A percentile compares a stretch with the other conserved stretches of the same genome.
phyloP scores from a whole-genome alignment of 2,329 filamentous ascomycete species.

The Colletotrichum destructivum region DNA sequence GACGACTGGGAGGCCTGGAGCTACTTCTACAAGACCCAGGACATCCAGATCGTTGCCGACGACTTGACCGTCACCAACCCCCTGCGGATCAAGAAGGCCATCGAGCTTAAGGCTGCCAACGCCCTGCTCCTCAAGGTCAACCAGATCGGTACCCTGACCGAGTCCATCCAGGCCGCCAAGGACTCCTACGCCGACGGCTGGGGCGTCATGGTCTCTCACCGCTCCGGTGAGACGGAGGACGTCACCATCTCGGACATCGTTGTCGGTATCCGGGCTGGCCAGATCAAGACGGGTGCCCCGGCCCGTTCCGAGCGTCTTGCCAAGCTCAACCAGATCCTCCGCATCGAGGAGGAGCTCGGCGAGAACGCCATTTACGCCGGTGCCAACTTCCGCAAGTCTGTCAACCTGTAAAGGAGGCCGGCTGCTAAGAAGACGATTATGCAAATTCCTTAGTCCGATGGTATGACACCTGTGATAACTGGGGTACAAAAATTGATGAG shows the following conservation, averaged over 20 bases:
- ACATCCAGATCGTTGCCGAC: constrained; percentile 98
- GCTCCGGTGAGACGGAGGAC: constrained; percentile 99
- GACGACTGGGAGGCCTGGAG: constrained; percentile 99
- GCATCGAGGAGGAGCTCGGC: constrained; percentile 99
- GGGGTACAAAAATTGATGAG: constrained; percentile 36
- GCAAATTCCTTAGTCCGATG: constrained; percentile 1
- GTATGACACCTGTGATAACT: not conserved
- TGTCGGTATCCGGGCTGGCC: constrained; percentile 94
- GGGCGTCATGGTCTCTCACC: constrained; percentile 99
- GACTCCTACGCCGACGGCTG: constrained; percentile 95
- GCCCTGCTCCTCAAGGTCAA: constrained; percentile 99
- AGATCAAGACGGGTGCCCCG: constrained; percentile 99
- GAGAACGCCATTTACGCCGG: constrained; percentile 93
- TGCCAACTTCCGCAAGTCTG: constrained; percentile 89
- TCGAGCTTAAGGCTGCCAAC: constrained; percentile 99
- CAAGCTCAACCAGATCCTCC: constrained; percentile 99
- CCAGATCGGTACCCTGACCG: constrained; percentile 98
- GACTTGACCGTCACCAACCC: constrained; percentile 99
- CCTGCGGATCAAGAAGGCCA: constrained; percentile 98
- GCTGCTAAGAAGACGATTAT: constrained; percentile 17
- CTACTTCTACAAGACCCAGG: constrained; percentile 99
- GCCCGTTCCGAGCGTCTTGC: constrained; percentile 97
- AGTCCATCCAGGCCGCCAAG: constrained; percentile 99
- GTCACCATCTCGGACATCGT: constrained; percentile 99
- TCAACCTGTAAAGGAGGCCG: constrained; percentile 79